These are phyloP conservation scores for Arctium minus DNA, from an alignment of 129 eudicot genomes.

Conservation along the genomic window DNA sequence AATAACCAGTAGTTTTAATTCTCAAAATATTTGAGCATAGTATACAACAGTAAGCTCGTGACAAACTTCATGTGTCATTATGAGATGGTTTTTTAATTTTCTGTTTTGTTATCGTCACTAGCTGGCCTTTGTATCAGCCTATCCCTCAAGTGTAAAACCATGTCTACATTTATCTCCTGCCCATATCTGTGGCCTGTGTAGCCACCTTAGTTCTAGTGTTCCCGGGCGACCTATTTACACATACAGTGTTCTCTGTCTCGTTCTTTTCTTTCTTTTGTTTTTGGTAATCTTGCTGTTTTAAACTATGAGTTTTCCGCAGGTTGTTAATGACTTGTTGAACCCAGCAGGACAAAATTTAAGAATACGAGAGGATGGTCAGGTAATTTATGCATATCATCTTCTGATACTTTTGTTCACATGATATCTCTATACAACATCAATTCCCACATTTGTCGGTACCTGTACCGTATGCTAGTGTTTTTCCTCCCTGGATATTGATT, in stretches of 20 bases:
- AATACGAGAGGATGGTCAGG: constrained; percentile 95
- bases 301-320: constrained; percentile 46
- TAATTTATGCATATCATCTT: constrained; percentile 20
- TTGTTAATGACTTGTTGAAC: constrained; percentile 91
- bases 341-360: constrained; percentile 94
- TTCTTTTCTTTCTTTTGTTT: not conserved
- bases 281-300: not conserved
- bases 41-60: not conserved
- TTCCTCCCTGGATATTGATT: not conserved
- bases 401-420: constrained; percentile 9
- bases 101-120: not conserved
- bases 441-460: not conserved
- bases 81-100: not conserved
- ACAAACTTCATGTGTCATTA: not conserved
- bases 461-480: not conserved
- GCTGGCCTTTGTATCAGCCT: not conserved
- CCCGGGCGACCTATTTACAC: constrained; percentile 3
- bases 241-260: not conserved
- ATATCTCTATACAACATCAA: not conserved
- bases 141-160: not conserved
- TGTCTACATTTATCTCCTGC: not conserved
- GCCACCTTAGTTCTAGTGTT: not conserved
- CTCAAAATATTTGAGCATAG: not conserved
- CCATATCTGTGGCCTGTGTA: constrained; percentile 8
- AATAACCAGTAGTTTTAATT: not conserved